phyloP scores from a whole-genome alignment of 495 filamentous ascomycete genomes.

The Pseudomonodictys pantanalensis region DNA sequence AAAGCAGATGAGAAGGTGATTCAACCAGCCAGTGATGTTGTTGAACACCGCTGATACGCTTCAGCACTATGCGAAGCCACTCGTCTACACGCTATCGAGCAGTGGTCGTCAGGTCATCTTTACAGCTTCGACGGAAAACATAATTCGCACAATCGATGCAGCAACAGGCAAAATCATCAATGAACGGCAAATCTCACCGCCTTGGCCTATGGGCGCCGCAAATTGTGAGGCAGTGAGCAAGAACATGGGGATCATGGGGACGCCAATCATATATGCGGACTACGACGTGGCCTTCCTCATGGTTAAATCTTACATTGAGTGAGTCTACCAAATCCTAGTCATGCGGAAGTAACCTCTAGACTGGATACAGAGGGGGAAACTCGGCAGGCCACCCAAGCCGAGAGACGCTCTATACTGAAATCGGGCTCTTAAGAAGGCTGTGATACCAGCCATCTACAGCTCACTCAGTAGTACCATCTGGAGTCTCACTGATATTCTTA shows the following conservation, averaged over 20 bases:
- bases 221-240: conserved; percentile 41
- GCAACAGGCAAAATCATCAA: conserved; percentile 41
- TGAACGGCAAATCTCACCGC: conserved; percentile 36
- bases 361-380: too few relatives aligned
- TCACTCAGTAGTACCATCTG: too few relatives aligned
- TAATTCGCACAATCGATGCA: too few relatives aligned
- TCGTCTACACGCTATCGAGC: neutral
- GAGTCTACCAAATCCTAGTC: neutral
- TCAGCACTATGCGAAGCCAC: too few relatives aligned
- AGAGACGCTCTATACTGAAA: too few relatives aligned
- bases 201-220: conserved; percentile 43
- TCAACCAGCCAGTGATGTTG: neutral
- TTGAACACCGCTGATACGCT: too few relatives aligned
- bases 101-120: too few relatives aligned
- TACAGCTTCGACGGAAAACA: too few relatives aligned
- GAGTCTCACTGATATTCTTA: neutral
- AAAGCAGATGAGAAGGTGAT: neutral
- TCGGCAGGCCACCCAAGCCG: too few relatives aligned
- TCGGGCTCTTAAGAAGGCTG: too few relatives aligned
- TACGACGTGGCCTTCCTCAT: conserved; percentile 46
- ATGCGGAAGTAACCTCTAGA: neutral
- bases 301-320: conserved; percentile 41
- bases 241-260: conserved; percentile 40
- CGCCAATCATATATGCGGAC: conserved; percentile 41
- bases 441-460: too few relatives aligned